These are phyloP conservation scores for Coniophora puteana DNA, from an alignment of 1,284 basidiomycete species.

Conservation along the genomic window DNA sequence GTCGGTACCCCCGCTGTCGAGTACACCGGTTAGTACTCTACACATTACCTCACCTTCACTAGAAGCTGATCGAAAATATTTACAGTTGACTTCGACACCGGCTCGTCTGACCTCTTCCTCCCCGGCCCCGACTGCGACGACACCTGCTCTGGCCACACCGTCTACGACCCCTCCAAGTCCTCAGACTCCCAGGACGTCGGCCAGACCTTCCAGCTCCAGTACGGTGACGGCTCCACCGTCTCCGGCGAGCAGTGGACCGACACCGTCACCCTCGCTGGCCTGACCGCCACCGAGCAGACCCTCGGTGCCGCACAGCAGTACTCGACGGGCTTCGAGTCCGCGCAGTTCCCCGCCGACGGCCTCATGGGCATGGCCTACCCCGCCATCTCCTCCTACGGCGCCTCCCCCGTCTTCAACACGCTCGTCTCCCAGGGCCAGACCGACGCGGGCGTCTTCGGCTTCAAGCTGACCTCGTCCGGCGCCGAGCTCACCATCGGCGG, in stretches of 20 bases:
- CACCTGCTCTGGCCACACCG: constrained; percentile 18
- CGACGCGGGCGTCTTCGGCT: constrained; percentile 42
- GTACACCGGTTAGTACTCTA: constrained; percentile 13
- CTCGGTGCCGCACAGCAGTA: constrained; percentile 44
- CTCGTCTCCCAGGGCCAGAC: constrained; percentile 35
- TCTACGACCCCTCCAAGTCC: constrained; percentile 21
- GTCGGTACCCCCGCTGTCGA: constrained; percentile 14
- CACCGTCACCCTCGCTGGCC: constrained; percentile 9
- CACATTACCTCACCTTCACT: neutral
- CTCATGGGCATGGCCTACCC: constrained; percentile 46
- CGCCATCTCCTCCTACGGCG: constrained; percentile 31
- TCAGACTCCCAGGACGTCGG: constrained; percentile 18
- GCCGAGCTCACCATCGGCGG: constrained; percentile 63
- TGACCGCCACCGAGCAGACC: constrained; percentile 33
- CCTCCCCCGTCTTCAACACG: constrained; percentile 45
- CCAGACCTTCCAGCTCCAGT: constrained; percentile 19
- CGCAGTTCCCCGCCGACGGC: constrained; percentile 43
- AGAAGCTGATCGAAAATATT: neutral
- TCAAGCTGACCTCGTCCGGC: too few relatives aligned
- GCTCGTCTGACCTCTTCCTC: constrained; percentile 14
- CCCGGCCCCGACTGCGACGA: constrained; percentile 5
- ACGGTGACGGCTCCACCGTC: constrained; percentile 28
- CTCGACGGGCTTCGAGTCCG: constrained; percentile 33
- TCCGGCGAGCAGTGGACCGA: constrained; percentile 24
- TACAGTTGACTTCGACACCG: constrained; percentile 18